phyloP scores from a whole-genome alignment of 768 basidiomycete genomes.

The Boletus pseudopeckii region DNA sequence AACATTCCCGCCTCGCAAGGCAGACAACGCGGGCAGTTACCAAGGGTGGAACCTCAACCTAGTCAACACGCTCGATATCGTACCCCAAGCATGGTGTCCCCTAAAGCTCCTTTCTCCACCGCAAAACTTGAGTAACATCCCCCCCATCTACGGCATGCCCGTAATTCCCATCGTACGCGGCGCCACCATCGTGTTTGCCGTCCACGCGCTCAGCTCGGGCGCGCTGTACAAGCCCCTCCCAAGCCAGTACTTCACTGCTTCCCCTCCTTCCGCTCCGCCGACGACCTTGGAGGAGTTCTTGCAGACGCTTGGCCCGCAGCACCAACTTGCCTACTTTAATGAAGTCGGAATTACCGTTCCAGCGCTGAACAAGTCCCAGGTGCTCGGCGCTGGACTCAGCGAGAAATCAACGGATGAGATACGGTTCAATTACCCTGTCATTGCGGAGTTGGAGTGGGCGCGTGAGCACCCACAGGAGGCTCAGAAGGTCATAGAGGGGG shows the following conservation, averaged over 20 bases:
- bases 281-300: neutral
- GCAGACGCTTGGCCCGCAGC: neutral
- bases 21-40: neutral
- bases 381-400: neutral
- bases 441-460: constrained; percentile 9
- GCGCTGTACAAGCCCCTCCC: constrained; percentile 7
- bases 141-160: constrained; percentile 9
- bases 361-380: neutral
- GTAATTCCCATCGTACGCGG: neutral
- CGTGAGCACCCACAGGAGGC: constrained; percentile 11
- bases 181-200: neutral
- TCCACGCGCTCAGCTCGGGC: neutral
- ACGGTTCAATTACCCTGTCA: constrained; percentile 2
- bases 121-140: constrained; percentile 16
- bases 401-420: constrained; percentile 1
- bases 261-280: neutral
- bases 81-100: constrained; percentile 12
- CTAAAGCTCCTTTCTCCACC: neutral
- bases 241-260: neutral
- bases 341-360: neutral
- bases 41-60: constrained; percentile 19
- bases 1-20: neutral
- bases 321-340: neutral
- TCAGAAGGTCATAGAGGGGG: neutral
- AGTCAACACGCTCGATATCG: constrained; percentile 14